Percentiles rank a stretch among this genome's conserved stretches.
phyloP scores from a whole-genome alignment of 169 alveolate species.

The Plasmodium vinckei region DNA sequence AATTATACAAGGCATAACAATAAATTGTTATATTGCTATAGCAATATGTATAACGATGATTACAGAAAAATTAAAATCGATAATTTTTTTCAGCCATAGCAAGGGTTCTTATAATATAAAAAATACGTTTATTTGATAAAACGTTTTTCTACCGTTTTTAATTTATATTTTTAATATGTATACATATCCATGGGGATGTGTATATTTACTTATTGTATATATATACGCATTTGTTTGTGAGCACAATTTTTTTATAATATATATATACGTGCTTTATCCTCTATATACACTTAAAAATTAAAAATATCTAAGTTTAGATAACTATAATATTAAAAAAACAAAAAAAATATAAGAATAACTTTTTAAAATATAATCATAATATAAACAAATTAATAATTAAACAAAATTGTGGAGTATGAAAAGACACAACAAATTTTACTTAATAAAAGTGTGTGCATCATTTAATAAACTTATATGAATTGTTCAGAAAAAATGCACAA shows the following conservation, averaged over 20 bases:
- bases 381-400: not conserved
- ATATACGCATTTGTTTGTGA: too few species aligned
- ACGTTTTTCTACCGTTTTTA: not conserved
- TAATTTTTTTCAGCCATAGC: not conserved
- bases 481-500: too few species aligned
- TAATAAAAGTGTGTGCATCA: too few species aligned
- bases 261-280: too few species aligned
- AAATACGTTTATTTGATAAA: not conserved
- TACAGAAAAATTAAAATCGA: constrained; percentile 32
- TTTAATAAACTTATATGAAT: too few species aligned
- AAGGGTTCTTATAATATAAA: not conserved
- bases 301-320: too few species aligned
- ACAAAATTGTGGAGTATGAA: not conserved
- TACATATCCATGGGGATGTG: not conserved
- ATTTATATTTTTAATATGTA: not conserved
- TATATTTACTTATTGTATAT: too few species aligned
- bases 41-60: not conserved
- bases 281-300: too few species aligned
- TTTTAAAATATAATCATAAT: too few species aligned
- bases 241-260: too few species aligned
- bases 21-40: constrained; percentile 30
- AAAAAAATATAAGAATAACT: not conserved
- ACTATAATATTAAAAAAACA: too few species aligned
- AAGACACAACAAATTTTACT: too few species aligned
- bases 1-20: not conserved